Evolutionary conservation across 345 rosid species (phyloP), one percentile per base, ranked within the genome.

Genomic region (Eucalyptus dawsonii): DNA sequence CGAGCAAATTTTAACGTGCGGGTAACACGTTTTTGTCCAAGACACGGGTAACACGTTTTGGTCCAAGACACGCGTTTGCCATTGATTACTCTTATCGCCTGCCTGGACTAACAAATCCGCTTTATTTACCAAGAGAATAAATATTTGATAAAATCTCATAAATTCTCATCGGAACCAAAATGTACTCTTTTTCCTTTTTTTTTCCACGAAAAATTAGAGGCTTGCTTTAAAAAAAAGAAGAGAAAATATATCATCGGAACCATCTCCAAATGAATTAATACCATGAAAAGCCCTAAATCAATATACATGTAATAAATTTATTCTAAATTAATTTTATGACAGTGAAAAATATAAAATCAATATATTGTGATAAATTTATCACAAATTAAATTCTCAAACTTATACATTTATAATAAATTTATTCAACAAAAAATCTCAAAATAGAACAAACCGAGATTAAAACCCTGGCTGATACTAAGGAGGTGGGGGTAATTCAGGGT

Each of bases 261-360:
- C 40, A 31, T 24, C 27, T 56, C 62, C 27, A 56, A 56, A 56
- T 22, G 5, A 3, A 1, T 56, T 21, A 56, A 22, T 19, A 53
- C 24, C 1, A 19, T 19, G 2, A 53, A 53, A 19, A 4, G 4
- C 24, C 2, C 2, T 53, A 53, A 8, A 53, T 8, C 5, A 0
- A 53, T 53, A 53, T 8, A 53, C 0, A 53, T 53, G 2, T 0
- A 8, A 53, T 21, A 53, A 53, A 53, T 53, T 53, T 21, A 53
- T 53, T 0, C 0, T 2, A 0, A 21, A 53, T 53, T 53, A 21
- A 53, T 21, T 53, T 53, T 8, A 53, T 53, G 11, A 53, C 0
- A 0, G 8, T 53, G 0, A 21, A 1, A 53, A 53, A 53, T 53
- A 53, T 53, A 21, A 53, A 21, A 53, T 8, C 11, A 0, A 53